Evolutionary conservation across 352 stramenopile genomes (phyloP), one percentile per base, ranked within the genome.

Genomic region (Globisporangium middletonii): DNA sequence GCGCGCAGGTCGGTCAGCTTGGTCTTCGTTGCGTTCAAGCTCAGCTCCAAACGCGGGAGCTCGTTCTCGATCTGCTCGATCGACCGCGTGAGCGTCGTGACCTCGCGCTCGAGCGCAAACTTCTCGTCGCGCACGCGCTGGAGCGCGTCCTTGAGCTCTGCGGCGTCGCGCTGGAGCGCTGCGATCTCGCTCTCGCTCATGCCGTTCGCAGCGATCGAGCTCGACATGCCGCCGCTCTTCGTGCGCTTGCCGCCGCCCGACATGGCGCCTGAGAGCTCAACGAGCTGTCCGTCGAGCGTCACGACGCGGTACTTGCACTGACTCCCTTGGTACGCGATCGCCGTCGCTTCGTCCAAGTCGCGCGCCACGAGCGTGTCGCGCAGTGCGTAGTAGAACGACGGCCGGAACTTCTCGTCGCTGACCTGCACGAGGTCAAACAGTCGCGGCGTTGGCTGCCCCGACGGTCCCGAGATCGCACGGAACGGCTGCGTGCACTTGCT

Each of bases 191-290:
- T 65, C 38, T 87, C 70, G 28, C 74, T 91, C 33, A 88, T 46
- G 3, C 69, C 73, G 4, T 59, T 71, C 15, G 55, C 44, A 8
- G 75, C 52, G 47, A 94, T 70, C 4, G 78, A 81, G 41, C 74
- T 92, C 12, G 79, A 90, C 94, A 99, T 99, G n/a, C 94, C 92
- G 19, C 96, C 97, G 30, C 85, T 95, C 37, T 89, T 80, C 23
- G 95, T 87, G 33, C 70, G 76, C 37, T 96, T 98, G 26, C 98
- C 98, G 71, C 98, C 98, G 55, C 98, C 98, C 4, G 94, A 96
- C 98, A 99, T 99, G 7, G 98, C 98, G 53, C 98, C 98, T n/a
- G 89, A 98, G 43, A 95, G 95, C 53, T 99, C 97, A 41, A 99
- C 99, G 2, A 99, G 66, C 63, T 99, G 89, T 7, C 98, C 98